These are phyloP conservation scores for Triangularia setosa DNA, from an alignment of 2,329 filamentous ascomycete genomes.

Conservation along the genomic window DNA sequence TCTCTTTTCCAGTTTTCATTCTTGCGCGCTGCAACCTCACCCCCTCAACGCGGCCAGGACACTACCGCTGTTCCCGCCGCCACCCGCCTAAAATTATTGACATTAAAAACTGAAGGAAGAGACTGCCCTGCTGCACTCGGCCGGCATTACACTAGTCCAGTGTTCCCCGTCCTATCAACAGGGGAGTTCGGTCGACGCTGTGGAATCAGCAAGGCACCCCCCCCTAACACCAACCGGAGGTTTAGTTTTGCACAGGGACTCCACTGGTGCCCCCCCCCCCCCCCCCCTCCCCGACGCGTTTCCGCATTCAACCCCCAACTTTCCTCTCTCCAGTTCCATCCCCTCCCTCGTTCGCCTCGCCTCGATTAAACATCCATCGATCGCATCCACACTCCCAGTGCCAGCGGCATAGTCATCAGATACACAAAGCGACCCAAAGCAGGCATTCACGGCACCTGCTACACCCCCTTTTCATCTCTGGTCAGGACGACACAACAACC, in stretches of 20 bases:
- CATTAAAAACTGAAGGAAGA: too few relatives aligned
- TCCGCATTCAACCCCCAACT: conserved; percentile 16
- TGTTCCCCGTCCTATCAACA: conserved; percentile 8
- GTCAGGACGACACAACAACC: background rate
- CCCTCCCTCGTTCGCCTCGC: background rate
- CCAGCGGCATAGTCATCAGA: background rate
- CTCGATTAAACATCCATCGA: conserved; percentile 1
- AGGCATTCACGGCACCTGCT: conserved; percentile 2
- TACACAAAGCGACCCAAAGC: conserved; percentile 12
- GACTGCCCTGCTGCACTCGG: background rate
- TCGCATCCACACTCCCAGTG: background rate
- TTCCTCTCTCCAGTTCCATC: background rate
- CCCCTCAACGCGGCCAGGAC: too few relatives aligned
- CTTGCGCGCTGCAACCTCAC: background rate
- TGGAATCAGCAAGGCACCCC: conserved; percentile 1
- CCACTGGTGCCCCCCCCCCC: conserved; percentile 18
- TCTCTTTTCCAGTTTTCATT: background rate
- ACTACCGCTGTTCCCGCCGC: too few relatives aligned
- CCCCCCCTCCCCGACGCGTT: conserved; percentile 12
- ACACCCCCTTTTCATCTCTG: conserved; percentile 10
- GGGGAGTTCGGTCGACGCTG: conserved; percentile 1
- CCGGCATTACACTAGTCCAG: background rate
- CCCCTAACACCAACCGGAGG: conserved; percentile 18
- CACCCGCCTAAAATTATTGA: too few relatives aligned
- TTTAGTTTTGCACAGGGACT: conserved; percentile 22